Evolutionary conservation across 2,329 filamentous ascomycete species (phyloP).

Genomic region (Xylariaceae sp.): DNA sequence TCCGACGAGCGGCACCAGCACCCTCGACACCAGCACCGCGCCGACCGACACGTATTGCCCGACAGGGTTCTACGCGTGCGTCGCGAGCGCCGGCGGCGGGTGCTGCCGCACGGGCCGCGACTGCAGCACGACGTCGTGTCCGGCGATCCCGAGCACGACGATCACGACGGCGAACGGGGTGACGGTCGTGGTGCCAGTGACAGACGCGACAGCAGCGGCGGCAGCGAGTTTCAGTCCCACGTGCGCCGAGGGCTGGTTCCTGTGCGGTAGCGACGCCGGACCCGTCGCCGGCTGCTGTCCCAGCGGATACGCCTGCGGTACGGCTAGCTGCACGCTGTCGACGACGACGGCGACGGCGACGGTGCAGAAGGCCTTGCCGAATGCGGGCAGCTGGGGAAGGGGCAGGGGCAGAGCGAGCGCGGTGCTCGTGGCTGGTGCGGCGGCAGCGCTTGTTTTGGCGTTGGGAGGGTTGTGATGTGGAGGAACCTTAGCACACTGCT

Average conservation of each 20-base stretch:
- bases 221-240: constrained; percentile 41
- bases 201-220: constrained; percentile 46
- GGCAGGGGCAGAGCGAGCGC: background rate
- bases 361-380: constrained; percentile 57
- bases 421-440: constrained; percentile 5
- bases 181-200: constrained; percentile 69
- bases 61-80: constrained; percentile 89
- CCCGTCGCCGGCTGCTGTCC: constrained; percentile 83
- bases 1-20: constrained; percentile 42
- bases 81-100: constrained; percentile 77
- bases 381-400: constrained; percentile 7
- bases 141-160: constrained; percentile 57
- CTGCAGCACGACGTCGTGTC: constrained; percentile 81
- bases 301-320: constrained; percentile 72
- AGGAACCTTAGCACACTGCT: too few species aligned
- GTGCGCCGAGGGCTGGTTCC: constrained; percentile 80
- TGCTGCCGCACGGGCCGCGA: constrained; percentile 89
- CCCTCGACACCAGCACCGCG: constrained; percentile 40
- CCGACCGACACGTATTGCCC: constrained; percentile 62
- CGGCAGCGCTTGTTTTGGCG: background rate
- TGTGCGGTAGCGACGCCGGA: constrained; percentile 62
- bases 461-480: background rate
- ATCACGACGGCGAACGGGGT: constrained; percentile 69
- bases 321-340: constrained; percentile 67
- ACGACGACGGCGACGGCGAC: constrained; percentile 57